Base-by-base conservation (phyloP, 2,329 filamentous ascomycete genomes). In the Nigrospora sphaerica region DNA sequence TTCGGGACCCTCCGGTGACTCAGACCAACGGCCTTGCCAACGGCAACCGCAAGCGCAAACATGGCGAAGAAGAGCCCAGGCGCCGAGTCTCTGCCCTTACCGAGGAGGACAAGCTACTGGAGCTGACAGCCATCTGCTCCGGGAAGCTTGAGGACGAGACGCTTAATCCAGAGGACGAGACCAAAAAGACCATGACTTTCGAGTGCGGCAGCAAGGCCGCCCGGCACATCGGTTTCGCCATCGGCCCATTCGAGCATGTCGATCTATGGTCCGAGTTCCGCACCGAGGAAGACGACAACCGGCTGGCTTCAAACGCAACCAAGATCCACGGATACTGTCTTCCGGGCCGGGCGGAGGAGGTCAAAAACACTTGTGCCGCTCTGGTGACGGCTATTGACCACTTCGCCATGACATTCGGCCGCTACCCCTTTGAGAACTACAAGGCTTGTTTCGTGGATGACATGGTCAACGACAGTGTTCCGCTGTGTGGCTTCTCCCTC, bases 371-470 rank as follows among this genome's bases (percentile, higher is more conserved):
- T 6, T 93, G 90, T 56, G 83, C 86, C 56, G 86, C 92, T 12
- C 77, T 96, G 54, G 86, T 91, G 17, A 82, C 80, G 61, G 89
- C 90, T 2, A 83, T 95, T n/a, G 93, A 98, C 62, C 88, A 86
- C 63, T 90, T 97, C 60, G 88, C 88, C 4, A 80, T 92, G 52
- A 87, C 83, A 4, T 97, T 92, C 62, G 89, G 90, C 23, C 85
- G 86, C 18, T 98, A 95, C 62, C 91, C 93, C 0, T 97, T 93
- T 62, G 80, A 87, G 28, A 90, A 86, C 59, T 97, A 95, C 73
- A 95, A 95, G 59, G 70, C 97, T 46, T 91, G 88, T 55, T 98
- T 98, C 57, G 83, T 98, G 16, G 93, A 98, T 56, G 93, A 98
- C 62, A 78, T 93, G 62, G 70, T 85, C 1, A 74, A 80, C 31